Evolutionary conservation across 2,329 filamentous ascomycete genomes (phyloP), one percentile per base, ranked within the genome.

Genomic region (Alternaria triticimaculans): DNA sequence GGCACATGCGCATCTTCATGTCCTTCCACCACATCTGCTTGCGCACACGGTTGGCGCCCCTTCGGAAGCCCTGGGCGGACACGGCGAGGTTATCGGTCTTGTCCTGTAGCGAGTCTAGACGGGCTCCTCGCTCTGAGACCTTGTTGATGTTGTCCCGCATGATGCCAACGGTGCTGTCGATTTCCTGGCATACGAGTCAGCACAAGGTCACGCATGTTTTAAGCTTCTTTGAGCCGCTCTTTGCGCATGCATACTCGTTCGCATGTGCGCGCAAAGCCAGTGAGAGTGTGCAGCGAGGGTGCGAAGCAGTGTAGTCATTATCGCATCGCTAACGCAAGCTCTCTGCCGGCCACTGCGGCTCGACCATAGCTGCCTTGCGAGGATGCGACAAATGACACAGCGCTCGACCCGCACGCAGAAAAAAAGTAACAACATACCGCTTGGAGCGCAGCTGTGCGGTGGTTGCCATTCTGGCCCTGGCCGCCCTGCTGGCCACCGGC

Each of bases 21-120:
- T 98, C 95, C 88, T 98, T 98, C 95, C 94, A 98, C 95, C 95
- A 98, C 95, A 98, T 98, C 83, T 97, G 90, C 82, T 85, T 85
- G 82, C 96, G 90, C 74, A 99, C 95, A 76, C 93, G 87, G 86
- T 98, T 99, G 82, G 96, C 96, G 70, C 96, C 95, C 72, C 94
- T 91, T 77, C 94, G 93, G 88, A 99, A 99, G 67, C 93, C 94
- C 82, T 97, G 94, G 63, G 96, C 95, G 37, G 94, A 97, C 68
- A 91, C 89, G 64, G 94, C 94, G 72, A 99, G 87, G 83, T 97
- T 96, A 84, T 97, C 83, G 70, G 92, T 97, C 88, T 97, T 97
- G 82, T 96, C 92, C 84, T 97, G 92, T 66, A 97, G 89, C 54
- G 90, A 90, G 81, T 97, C 92, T 66, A 97, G 88, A 73, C 90